A percentile compares a stretch with the other conserved stretches of the same genome.
Evolutionary conservation across 1,139 yeast genomes (phyloP).

Genomic region (Pichia sp.): DNA sequence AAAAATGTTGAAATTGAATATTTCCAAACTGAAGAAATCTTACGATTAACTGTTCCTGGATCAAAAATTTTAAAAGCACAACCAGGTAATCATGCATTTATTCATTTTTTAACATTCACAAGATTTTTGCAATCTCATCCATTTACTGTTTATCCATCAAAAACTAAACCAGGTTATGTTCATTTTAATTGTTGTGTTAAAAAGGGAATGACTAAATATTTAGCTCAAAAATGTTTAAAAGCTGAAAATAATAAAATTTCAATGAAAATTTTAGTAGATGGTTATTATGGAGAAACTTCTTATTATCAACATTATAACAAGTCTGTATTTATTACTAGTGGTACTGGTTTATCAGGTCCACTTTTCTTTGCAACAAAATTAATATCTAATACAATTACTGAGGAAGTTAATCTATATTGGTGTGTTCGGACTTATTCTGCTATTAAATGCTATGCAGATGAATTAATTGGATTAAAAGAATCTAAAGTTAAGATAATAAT

Average conservation of each 20-base stretch:
- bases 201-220: constrained; percentile 34
- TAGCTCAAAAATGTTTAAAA: constrained; percentile 11
- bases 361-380: constrained; percentile 30
- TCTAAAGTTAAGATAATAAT: constrained; percentile 35
- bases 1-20: constrained; percentile 44
- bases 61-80: constrained; percentile 27
- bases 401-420: constrained; percentile 41
- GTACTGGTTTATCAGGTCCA: constrained; percentile 64
- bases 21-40: constrained; percentile 32
- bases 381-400: constrained; percentile 23
- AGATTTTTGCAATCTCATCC: constrained; percentile 41
- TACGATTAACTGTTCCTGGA: constrained; percentile 36
- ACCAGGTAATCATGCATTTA: constrained; percentile 53
- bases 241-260: background rate
- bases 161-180: constrained; percentile 21
- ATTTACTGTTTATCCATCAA: constrained; percentile 31
- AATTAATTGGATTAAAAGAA: constrained; percentile 32
- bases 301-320: constrained; percentile 53
- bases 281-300: constrained; percentile 43
- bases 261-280: constrained; percentile 38
- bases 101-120: constrained; percentile 36
- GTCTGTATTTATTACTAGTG: constrained; percentile 58
- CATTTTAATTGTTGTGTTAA: constrained; percentile 37
- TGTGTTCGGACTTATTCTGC: constrained; percentile 42
- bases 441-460: constrained; percentile 47